These are phyloP conservation scores for Sugiyamaella lignohabitans DNA, from an alignment of 805 yeast genomes.

Conservation along the genomic window DNA sequence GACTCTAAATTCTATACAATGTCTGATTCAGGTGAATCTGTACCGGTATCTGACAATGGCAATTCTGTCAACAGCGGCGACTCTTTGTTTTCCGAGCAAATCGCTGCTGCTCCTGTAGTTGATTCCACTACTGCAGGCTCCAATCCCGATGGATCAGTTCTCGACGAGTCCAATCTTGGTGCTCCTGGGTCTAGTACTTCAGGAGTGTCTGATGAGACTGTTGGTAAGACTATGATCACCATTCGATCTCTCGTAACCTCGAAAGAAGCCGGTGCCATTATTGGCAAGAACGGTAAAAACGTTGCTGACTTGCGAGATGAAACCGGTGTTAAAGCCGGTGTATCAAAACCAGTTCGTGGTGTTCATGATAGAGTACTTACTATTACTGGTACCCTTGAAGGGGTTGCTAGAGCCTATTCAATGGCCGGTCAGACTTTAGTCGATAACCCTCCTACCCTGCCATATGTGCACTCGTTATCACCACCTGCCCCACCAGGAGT, in stretches of 20 bases:
- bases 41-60: constrained; percentile 29
- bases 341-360: constrained; percentile 72
- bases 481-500: constrained; percentile 39
- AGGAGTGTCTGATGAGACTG: constrained; percentile 3
- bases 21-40: not conserved
- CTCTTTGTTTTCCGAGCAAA: constrained; percentile 28
- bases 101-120: constrained; percentile 32
- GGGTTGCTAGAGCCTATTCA: constrained; percentile 63
- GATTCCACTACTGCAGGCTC: constrained; percentile 36
- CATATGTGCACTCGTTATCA: constrained; percentile 43
- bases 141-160: not conserved
- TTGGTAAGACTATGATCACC: constrained; percentile 5
- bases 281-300: constrained; percentile 76
- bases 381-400: constrained; percentile 64
- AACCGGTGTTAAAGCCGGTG: constrained; percentile 79
- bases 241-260: constrained; percentile 63
- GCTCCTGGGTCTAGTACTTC: not conserved
- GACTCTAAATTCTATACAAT: no score
- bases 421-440: constrained; percentile 62
- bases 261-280: constrained; percentile 84
- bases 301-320: constrained; percentile 69
- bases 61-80: constrained; percentile 31
- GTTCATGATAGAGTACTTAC: constrained; percentile 79
- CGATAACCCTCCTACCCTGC: constrained; percentile 48
- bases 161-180: no score